Base-by-base conservation (phyloP, 371 early-diverging fungal genomes). In the Batkoa obscura region DNA sequence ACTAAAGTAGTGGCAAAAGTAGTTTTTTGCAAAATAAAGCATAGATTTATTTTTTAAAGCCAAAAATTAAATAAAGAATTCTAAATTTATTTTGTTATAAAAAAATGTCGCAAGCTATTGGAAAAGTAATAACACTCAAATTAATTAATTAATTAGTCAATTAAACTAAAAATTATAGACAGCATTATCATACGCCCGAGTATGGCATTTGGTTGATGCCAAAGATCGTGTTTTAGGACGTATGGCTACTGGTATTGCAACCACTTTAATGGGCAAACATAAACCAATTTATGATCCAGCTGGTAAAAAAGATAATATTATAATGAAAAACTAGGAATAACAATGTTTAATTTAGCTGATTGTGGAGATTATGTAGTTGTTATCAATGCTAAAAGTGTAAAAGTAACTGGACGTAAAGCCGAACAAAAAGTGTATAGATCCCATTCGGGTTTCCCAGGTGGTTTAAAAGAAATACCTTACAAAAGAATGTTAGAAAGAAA, bases 331-430 rank as follows among this genome's bases (percentile, higher is more conserved):
- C n/a, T n/a, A n/a, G n/a, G n/a, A n/a, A n/a, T n/a, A n/a, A n/a
- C n/a, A n/a, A n/a, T n/a, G n/a, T 49, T 51, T 31, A 13, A 34
- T 50, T 32, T 72, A 86, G 90, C 84, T 32, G 95, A 97, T 71
- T 86, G 86, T 68, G 98, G 98, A 38, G 98, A 97, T 67, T 92
- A 93, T 63, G 95, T 95, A 0, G 94, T 97, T 9, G 94, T 97
- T 30, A 83, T 91, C 57, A 95, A 95, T 62, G 93, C 95, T 23
- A 75, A 80, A 59, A 81, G 87, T 58, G 70, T 93, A 13, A 68
- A 68, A 33, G 79, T 92, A 15, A 78, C 91, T 35, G 96, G 94
- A 49, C 83, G 85, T 56, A 93, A 94, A 66, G 76, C 74, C 13
- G 76, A 82, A 61, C 80, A 88, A 59, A 95, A 97, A 64, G 62